phyloP scores from a whole-genome alignment of 495 filamentous ascomycete genomes.

The Xylaria intraflava region DNA sequence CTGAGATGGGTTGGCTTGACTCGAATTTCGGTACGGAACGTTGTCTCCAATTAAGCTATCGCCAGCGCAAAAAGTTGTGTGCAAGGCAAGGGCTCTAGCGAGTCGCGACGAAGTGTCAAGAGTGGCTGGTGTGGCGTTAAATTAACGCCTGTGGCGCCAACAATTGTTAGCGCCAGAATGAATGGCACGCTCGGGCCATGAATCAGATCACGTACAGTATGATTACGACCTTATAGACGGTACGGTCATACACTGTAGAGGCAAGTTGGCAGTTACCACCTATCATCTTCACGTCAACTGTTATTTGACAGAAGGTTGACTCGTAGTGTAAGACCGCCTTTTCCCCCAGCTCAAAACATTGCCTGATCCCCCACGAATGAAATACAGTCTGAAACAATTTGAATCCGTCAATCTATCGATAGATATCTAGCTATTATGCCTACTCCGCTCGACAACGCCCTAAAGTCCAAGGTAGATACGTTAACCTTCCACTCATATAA shows the following conservation, averaged over 20 bases:
- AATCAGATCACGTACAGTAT: too few species aligned
- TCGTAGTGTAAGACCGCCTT: too few species aligned
- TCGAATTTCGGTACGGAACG: conserved; percentile 18
- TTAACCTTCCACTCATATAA: neutral
- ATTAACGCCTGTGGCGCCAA: neutral
- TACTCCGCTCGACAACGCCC: conserved; percentile 68
- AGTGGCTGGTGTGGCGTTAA: conserved; percentile 4
- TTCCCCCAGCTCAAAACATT: too few species aligned
- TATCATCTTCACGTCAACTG: too few species aligned
- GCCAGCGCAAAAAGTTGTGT: conserved; percentile 31
- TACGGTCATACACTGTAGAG: too few species aligned
- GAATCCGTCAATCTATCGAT: neutral
- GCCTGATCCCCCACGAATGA: too few species aligned
- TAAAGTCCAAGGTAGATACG: conserved; percentile 63
- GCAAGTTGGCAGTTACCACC: too few species aligned
- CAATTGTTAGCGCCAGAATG: neutral
- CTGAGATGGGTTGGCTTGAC: conserved; percentile 9
- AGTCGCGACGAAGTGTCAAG: neutral
- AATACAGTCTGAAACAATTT: too few species aligned
- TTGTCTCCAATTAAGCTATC: conserved; percentile 15
- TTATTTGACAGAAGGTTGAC: too few species aligned
- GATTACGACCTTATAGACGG: too few species aligned
- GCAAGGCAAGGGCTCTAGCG: conserved; percentile 21
- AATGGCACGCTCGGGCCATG: too few species aligned
- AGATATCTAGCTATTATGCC: conserved; percentile 47